These are phyloP conservation scores for Beta lomatogona DNA, from an alignment of 179 eudicot genomes.

Conservation along the genomic window DNA sequence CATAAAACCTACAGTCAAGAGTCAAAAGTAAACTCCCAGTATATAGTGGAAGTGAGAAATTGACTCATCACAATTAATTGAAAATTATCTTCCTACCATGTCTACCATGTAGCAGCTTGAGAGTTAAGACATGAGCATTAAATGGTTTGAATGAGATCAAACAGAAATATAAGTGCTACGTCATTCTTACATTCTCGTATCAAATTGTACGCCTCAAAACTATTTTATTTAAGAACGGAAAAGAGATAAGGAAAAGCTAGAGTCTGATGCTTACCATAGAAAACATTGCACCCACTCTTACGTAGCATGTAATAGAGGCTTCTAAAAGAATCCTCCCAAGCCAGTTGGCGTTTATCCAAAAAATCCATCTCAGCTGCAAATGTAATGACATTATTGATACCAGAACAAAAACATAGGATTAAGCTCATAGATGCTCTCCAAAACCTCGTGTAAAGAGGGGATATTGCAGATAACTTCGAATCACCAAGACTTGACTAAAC, in stretches of 20 bases:
- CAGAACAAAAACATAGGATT: not conserved
- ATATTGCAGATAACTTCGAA: not conserved
- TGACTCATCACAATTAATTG: not conserved
- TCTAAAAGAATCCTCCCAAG: conserved; percentile 94
- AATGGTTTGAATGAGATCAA: not conserved
- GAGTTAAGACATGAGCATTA: no score
- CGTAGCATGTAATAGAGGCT: conserved; percentile 86
- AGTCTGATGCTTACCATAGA: conserved; percentile 66
- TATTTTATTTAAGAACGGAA: not conserved
- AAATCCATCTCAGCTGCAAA: conserved; percentile 72
- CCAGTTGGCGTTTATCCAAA: conserved; percentile 64
- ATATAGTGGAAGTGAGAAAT: not conserved
- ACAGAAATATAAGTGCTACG: not conserved
- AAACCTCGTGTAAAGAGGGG: not conserved
- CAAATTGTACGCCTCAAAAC: not conserved
- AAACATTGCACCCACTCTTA: conserved; percentile 63
- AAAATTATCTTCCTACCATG: not conserved
- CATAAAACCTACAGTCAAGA: not conserved
- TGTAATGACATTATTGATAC: not conserved
- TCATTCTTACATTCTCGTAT: not conserved
- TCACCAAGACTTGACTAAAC: not conserved
- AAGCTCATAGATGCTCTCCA: not conserved
- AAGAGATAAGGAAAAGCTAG: not conserved
- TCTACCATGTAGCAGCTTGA: not conserved
- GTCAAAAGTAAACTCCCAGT: not conserved